Conservation (phyloP, 345 rosid genomes). For the Acer yangbiense region DNA sequence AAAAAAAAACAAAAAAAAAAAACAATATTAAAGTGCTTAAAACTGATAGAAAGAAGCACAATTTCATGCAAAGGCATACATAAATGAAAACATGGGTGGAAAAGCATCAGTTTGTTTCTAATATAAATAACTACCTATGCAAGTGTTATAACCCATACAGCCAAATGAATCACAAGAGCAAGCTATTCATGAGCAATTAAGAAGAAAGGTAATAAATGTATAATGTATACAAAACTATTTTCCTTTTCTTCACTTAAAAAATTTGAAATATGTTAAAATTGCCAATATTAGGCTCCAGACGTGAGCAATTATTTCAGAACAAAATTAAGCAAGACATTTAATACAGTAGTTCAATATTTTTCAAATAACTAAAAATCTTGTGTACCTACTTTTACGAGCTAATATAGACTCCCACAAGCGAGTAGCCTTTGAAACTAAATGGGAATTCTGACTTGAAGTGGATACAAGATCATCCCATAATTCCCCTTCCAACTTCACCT, state of each 20-base stretch:
- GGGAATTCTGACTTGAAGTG: slow-evolving; percentile 94
- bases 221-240: not conserved
- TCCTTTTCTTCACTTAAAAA: not conserved
- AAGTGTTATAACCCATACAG: not conserved
- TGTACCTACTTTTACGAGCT: slow-evolving; percentile 77
- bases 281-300: no score
- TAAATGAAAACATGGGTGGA: not conserved
- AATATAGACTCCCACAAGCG: slow-evolving; percentile 94
- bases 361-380: not conserved
- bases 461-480: slow-evolving; percentile 97
- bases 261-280: not conserved
- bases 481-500: slow-evolving; percentile 98
- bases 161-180: not conserved
- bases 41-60: not conserved
- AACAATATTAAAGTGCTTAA: not conserved
- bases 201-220: not conserved
- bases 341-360: not conserved
- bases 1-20: not conserved
- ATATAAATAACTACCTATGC: not conserved
- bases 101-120: not conserved
- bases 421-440: slow-evolving; percentile 89
- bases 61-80: not conserved
- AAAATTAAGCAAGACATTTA: no score
- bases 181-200: not conserved
- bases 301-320: no score